Percentiles rank a stretch among this genome's conserved stretches.
These are phyloP conservation scores for Eutrema salsugineum DNA, from an alignment of 441 rosid species.

Conservation along the genomic window DNA sequence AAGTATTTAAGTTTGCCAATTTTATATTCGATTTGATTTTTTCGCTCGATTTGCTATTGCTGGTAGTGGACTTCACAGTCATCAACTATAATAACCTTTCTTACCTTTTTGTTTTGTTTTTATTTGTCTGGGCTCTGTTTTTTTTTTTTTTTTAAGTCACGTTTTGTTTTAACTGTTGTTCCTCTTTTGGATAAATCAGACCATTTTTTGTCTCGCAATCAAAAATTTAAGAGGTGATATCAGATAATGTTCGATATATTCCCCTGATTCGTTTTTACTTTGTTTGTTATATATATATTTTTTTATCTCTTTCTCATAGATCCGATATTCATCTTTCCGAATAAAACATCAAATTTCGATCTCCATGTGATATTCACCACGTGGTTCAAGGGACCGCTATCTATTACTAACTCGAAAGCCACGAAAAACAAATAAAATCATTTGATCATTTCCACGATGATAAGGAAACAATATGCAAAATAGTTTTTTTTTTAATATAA, in stretches of 20 bases:
- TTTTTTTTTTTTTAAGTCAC: not conserved
- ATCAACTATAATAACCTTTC: not conserved
- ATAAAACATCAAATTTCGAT: not conserved
- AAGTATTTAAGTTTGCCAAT: not conserved
- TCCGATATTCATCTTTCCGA: not conserved
- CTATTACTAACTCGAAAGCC: not conserved
- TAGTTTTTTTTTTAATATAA: not conserved
- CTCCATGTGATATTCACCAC: slow-evolving; percentile 1
- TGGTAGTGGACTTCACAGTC: slow-evolving; percentile 15
- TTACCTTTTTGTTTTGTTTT: not conserved
- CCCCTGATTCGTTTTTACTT: not conserved
- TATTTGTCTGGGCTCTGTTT: not conserved
- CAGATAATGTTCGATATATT: not conserved
- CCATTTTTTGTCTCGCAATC: not conserved
- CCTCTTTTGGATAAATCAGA: not conserved
- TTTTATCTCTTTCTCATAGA: not conserved
- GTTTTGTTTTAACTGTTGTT: not conserved
- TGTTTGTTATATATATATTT: not conserved
- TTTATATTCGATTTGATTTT: not conserved
- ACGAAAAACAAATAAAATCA: not conserved
- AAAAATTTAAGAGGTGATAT: not conserved
- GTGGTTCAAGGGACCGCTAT: not conserved
- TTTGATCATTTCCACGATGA: not conserved
- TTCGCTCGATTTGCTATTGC: not conserved
- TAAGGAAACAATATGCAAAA: not conserved